Percentiles rank a stretch among this genome's conserved stretches.
phyloP scores from a whole-genome alignment of 345 rosid species.

The Limnanthes douglasii region DNA sequence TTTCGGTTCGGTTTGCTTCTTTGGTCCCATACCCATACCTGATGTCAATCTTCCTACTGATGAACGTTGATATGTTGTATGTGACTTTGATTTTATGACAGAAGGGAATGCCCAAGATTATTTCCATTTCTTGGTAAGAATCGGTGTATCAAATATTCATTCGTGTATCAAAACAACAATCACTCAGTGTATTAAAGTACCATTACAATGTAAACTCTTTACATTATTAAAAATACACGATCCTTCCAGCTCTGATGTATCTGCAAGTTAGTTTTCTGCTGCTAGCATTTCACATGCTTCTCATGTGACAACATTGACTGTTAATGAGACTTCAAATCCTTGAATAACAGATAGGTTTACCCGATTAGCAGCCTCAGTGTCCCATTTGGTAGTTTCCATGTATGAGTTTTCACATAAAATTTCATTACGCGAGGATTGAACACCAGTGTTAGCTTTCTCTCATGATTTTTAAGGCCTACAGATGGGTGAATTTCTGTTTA shows the following conservation, averaged over 20 bases:
- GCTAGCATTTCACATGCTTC: constrained; percentile 10
- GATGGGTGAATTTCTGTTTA: constrained; percentile 12
- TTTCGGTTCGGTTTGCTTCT: no score
- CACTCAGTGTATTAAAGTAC: no score
- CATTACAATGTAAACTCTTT: no score
- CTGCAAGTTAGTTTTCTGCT: constrained; percentile 15
- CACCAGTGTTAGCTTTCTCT: no score
- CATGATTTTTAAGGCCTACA: constrained; percentile 12
- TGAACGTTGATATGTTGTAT: no score
- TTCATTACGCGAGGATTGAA: constrained; percentile 19
- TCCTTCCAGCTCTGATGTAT: constrained; percentile 15
- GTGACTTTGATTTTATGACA: no score
- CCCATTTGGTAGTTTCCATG: constrained; percentile 27
- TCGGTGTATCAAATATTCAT: no score
- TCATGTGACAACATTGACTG: constrained; percentile 5
- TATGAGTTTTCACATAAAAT: constrained; percentile 21
- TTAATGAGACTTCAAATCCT: constrained; percentile 10
- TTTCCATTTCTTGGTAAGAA: no score
- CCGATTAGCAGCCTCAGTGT: constrained; percentile 24
- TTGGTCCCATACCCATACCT: no score
- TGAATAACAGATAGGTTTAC: constrained; percentile 14
- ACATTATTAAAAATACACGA: constrained; percentile 12
- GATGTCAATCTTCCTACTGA: no score
- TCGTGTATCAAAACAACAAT: no score
- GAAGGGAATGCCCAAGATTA: no score